Conservation (phyloP, 768 basidiomycete genomes). For the Leccinum subtestaceum region DNA sequence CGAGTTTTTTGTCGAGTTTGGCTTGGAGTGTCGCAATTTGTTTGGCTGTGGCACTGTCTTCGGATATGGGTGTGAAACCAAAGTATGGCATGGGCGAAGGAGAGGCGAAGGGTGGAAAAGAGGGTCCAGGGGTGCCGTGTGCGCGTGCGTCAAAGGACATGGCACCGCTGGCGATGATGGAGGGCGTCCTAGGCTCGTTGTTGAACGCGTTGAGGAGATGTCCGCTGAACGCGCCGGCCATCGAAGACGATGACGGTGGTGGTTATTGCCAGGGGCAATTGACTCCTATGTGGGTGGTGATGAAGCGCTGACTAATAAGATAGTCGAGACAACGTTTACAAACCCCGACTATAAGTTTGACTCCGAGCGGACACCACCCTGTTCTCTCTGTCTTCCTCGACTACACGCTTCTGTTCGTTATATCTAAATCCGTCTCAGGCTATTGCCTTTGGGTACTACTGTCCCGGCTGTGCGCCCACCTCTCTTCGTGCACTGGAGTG, state of each 20-base stretch:
- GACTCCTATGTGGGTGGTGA: no score
- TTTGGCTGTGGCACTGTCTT: slow-evolving; percentile 54
- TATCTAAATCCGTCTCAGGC: no score
- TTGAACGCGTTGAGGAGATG: slow-evolving; percentile 52
- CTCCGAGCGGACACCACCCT: no score
- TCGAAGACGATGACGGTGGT: slow-evolving; percentile 23
- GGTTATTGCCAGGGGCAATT: slow-evolving; percentile 8
- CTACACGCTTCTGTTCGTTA: no score
- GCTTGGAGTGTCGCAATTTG: slow-evolving; percentile 70
- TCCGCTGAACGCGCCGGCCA: slow-evolving; percentile 61
- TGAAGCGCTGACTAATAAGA: no score
- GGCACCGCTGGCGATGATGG: slow-evolving; percentile 47
- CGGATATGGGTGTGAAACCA: slow-evolving; percentile 36
- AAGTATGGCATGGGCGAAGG: not conserved
- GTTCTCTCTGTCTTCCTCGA: no score
- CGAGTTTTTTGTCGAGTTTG: slow-evolving; percentile 83
- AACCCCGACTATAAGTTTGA: no score
- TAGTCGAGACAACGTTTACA: no score
- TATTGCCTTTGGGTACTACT: no score
- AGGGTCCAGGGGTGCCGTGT: slow-evolving; percentile 40
- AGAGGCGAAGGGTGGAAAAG: slow-evolving; percentile 4
- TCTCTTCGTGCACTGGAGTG: no score
- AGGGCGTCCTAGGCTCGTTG: slow-evolving; percentile 23
- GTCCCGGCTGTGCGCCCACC: no score
- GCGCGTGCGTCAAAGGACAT: slow-evolving; percentile 61